Conservation (phyloP, 768 basidiomycete genomes). For the Cystobasidium tubakii region DNA sequence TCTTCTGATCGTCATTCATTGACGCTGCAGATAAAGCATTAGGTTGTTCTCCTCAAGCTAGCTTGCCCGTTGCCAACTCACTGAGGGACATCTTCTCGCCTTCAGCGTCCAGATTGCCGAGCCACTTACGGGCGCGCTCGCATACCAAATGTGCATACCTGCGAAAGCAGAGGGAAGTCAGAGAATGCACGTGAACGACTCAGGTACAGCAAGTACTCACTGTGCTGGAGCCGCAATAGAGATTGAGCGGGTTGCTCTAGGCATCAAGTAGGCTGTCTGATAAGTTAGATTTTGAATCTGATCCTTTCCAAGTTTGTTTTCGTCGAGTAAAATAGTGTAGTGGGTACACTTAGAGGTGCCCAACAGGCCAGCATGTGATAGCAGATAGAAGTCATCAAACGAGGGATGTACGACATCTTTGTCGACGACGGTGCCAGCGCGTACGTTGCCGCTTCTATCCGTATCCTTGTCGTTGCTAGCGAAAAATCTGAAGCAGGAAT, state of each 20-base stretch:
- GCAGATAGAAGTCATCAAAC: constrained; percentile 34
- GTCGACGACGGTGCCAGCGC: constrained; percentile 37
- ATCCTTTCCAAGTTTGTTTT: constrained; percentile 63
- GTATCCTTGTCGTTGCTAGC: neutral
- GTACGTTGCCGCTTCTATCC: constrained; percentile 32
- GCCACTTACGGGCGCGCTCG: neutral
- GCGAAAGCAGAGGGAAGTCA: neutral
- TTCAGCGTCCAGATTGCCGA: neutral
- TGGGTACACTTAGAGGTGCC: constrained; percentile 37
- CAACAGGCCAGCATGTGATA: constrained; percentile 38
- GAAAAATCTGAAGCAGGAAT: constrained; percentile 13
- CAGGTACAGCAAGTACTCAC: neutral
- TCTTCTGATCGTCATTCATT: neutral
- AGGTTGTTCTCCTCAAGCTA: too few species aligned
- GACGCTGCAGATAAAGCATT: too few species aligned
- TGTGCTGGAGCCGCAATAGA: constrained; percentile 28
- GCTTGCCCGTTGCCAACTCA: neutral
- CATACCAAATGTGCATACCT: neutral
- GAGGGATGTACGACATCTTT: constrained; percentile 20
- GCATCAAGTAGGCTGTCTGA: constrained; percentile 65
- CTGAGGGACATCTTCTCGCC: neutral
- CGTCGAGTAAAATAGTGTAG: constrained; percentile 53
- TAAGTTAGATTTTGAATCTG: constrained; percentile 68
- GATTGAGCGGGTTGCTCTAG: constrained; percentile 68
- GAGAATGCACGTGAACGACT: neutral